Percentiles rank a stretch among this genome's conserved stretches.
These are phyloP conservation scores for Nakataea oryzae DNA, from an alignment of 2,329 filamentous ascomycete genomes.

Conservation along the genomic window DNA sequence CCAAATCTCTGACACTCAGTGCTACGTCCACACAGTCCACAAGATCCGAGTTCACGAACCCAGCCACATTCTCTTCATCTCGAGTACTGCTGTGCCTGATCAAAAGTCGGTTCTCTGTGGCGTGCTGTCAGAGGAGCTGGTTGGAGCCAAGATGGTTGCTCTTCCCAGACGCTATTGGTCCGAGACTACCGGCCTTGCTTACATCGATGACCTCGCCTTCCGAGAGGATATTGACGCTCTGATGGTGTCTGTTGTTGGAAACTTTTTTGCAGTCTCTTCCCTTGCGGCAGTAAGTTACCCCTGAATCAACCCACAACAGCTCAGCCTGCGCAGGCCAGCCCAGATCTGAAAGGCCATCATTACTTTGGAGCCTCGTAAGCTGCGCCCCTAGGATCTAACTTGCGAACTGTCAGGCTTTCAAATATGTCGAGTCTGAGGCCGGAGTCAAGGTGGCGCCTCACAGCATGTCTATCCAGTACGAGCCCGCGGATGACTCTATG, in stretches of 20 bases:
- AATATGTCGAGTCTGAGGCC: constrained; percentile 66
- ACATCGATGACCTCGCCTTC: constrained; percentile 71
- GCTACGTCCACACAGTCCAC: constrained; percentile 78
- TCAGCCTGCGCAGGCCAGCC: too few species aligned
- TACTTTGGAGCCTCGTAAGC: too few species aligned
- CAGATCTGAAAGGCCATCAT: too few species aligned
- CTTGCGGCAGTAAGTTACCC: constrained; percentile 63
- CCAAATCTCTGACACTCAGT: constrained; percentile 88
- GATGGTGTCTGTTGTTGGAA: constrained; percentile 69
- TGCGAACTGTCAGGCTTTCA: constrained; percentile 50
- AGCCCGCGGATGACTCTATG: constrained; percentile 86
- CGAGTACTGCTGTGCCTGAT: constrained; percentile 53
- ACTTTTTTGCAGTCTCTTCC: constrained; percentile 76
- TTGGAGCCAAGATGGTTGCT: constrained; percentile 48
- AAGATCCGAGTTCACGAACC: constrained; percentile 77
- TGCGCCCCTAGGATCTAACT: too few species aligned
- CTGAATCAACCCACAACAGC: too few species aligned
- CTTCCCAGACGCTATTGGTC: constrained; percentile 78
- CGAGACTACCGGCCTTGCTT: constrained; percentile 65
- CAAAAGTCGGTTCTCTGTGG: constrained; percentile 63
- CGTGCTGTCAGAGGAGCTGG: constrained; percentile 63
- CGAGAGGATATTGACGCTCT: constrained; percentile 70
- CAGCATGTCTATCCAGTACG: constrained; percentile 76
- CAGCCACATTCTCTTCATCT: constrained; percentile 68
- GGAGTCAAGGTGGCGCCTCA: constrained; percentile 61